phyloP scores from a whole-genome alignment of 345 rosid genomes.

The Heritiera littoralis region DNA sequence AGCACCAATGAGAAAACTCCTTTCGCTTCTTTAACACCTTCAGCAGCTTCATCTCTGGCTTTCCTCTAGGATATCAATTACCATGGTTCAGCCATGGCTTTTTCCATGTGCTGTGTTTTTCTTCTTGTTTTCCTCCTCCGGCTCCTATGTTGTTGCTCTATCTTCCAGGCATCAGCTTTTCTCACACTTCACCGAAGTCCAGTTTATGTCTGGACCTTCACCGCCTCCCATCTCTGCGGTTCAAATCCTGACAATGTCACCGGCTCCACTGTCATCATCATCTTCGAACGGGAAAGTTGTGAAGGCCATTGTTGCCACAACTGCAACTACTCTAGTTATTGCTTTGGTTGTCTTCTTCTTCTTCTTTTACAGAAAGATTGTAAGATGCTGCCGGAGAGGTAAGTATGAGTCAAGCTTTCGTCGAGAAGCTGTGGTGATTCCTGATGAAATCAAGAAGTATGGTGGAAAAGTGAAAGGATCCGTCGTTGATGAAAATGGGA shows the following conservation, averaged over 20 bases:
- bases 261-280: slow-evolving; percentile 9
- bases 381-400: slow-evolving; percentile 10
- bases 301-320: slow-evolving; percentile 34
- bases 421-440: slow-evolving; percentile 31
- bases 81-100: slow-evolving; percentile 22
- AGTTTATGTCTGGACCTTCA: slow-evolving; percentile 8
- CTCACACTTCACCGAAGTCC: too few relatives aligned
- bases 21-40: neutral
- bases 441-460: slow-evolving; percentile 29
- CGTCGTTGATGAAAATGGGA: slow-evolving; percentile 39
- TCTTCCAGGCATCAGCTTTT: too few relatives aligned
- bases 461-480: slow-evolving; percentile 37
- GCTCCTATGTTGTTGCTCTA: too few relatives aligned
- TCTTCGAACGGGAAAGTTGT: slow-evolving; percentile 10
- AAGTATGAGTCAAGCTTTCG: slow-evolving; percentile 32
- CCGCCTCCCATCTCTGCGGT: neutral
- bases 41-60: neutral
- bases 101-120: neutral
- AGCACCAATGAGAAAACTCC: neutral
- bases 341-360: slow-evolving; percentile 35
- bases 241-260: neutral
- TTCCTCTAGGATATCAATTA: neutral
- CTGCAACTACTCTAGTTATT: slow-evolving; percentile 29
- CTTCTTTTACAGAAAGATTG: slow-evolving; percentile 29
- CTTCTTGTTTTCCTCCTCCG: too few relatives aligned